Percentiles rank a stretch among this genome's conserved stretches.
These are phyloP conservation scores for Fragilaria radians DNA, from an alignment of 108 stramenopile species.

Conservation along the genomic window DNA sequence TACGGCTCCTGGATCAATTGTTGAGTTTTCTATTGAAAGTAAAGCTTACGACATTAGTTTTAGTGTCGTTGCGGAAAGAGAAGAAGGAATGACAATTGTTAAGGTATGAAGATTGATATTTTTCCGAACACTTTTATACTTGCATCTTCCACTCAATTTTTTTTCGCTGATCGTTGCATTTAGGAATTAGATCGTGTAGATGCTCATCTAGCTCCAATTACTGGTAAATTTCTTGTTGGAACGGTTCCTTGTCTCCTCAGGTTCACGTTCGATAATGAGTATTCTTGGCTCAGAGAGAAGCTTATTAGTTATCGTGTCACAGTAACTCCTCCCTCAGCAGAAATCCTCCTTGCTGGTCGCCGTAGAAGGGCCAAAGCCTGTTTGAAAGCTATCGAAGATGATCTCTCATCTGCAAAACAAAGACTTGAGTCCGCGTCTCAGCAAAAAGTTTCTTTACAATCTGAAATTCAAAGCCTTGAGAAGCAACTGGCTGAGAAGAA, in stretches of 20 bases:
- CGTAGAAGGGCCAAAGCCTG: slow-evolving; percentile 72
- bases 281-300: slow-evolving; percentile 87
- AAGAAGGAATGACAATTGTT: slow-evolving; percentile 75
- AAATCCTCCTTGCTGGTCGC: slow-evolving; percentile 56
- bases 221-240: slow-evolving; percentile 81
- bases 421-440: slow-evolving; percentile 24
- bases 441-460: slow-evolving; percentile 31
- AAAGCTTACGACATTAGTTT: slow-evolving; percentile 69
- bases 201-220: slow-evolving; percentile 55
- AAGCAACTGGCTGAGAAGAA: slow-evolving; percentile 52
- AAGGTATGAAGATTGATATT: slow-evolving; percentile 71
- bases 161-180: background rate
- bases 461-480: slow-evolving; percentile 39
- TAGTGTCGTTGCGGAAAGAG: slow-evolving; percentile 77
- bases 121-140: too few relatives aligned
- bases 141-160: too few relatives aligned
- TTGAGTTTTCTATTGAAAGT: slow-evolving; percentile 62
- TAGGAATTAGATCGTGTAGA: slow-evolving; percentile 55
- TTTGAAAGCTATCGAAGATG: slow-evolving; percentile 50
- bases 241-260: slow-evolving; percentile 71
- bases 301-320: slow-evolving; percentile 65
- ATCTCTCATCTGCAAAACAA: slow-evolving; percentile 33
- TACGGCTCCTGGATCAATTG: slow-evolving; percentile 63
- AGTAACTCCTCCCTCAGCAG: slow-evolving; percentile 56
- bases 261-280: slow-evolving; percentile 81